Conservation (phyloP, 306 rosid species). For the Trifolium pratense region DNA sequence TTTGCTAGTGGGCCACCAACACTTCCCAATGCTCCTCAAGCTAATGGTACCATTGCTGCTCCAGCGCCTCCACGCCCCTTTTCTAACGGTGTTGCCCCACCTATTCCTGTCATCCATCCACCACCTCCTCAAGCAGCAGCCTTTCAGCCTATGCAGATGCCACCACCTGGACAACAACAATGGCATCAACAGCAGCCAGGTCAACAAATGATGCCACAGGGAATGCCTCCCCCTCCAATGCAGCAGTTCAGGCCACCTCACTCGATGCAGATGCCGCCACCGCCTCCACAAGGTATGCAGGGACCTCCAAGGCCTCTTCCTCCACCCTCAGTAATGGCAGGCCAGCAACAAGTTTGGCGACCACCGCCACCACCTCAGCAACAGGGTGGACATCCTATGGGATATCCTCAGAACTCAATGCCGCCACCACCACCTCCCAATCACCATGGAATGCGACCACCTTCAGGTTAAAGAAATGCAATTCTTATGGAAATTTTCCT, state of each 20-base stretch:
- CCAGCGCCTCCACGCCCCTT: conserved; percentile 87
- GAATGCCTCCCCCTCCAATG: conserved; percentile 70
- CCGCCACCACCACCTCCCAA: conserved; percentile 70
- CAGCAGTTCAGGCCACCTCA: conserved; percentile 95
- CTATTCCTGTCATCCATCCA: conserved; percentile 64
- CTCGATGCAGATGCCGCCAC: conserved; percentile 72
- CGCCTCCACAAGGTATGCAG: conserved; percentile 60
- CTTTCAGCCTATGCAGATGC: conserved; percentile 66
- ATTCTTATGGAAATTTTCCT: conserved; percentile 22
- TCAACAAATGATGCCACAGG: conserved; percentile 57
- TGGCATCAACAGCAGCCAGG: conserved; percentile 91
- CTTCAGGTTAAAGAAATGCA: conserved; percentile 47
- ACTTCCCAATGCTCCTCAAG: conserved; percentile 67
- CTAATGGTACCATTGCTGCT: conserved; percentile 58
- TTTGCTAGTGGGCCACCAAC: conserved; percentile 97
- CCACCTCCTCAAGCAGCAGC: conserved; percentile 78
- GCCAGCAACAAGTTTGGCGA: conserved; percentile 80
- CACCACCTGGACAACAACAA: conserved; percentile 58
- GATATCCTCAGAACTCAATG: conserved; percentile 65
- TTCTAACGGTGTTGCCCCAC: conserved; percentile 72
- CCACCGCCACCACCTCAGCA: conserved; percentile 69
- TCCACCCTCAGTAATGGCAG: conserved; percentile 85
- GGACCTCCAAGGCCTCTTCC: conserved; percentile 81
- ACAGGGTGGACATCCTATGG: conserved; percentile 59
- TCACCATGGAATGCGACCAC: conserved; percentile 54